Conservation (phyloP, 805 yeast species). For the Danielia reshetovae region DNA sequence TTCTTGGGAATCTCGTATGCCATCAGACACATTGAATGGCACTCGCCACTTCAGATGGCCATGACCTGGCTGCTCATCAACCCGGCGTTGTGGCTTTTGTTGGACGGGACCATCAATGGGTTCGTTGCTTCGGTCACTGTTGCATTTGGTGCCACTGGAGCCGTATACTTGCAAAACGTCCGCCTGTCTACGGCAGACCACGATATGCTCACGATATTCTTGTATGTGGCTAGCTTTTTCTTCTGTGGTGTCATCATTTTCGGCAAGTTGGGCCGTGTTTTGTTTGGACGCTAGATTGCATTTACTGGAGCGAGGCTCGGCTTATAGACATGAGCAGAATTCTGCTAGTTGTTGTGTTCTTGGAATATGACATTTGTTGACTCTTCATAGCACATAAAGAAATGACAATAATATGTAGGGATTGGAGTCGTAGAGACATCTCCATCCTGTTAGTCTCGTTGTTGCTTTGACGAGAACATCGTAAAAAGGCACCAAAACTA, state of each 20-base stretch:
- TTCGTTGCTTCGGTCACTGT: conserved; percentile 37
- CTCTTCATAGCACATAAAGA: too few species aligned
- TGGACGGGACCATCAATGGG: conserved; percentile 58
- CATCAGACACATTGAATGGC: conserved; percentile 66
- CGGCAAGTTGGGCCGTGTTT: conserved; percentile 64
- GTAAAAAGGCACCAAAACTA: too few species aligned
- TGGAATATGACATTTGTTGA: too few species aligned
- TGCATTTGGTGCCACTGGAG: conserved; percentile 28
- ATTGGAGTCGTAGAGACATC: too few species aligned
- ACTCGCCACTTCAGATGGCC: conserved; percentile 59
- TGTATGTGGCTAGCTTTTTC: conserved; percentile 60
- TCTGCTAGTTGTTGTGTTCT: too few species aligned
- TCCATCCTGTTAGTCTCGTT: too few species aligned
- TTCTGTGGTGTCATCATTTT: conserved; percentile 63
- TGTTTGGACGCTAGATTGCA: too few species aligned
- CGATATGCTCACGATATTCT: conserved; percentile 40
- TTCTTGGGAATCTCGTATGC: conserved; percentile 71
- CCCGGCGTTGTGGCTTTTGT: conserved; percentile 61
- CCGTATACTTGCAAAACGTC: conserved; percentile 28
- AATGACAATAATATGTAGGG: too few species aligned
- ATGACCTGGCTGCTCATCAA: conserved; percentile 59
- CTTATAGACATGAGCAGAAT: too few species aligned
- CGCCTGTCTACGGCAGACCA: conserved; percentile 15
- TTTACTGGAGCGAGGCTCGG: too few species aligned
- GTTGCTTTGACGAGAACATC: too few species aligned